Conservation (phyloP, 768 basidiomycete genomes). For the Tylopilus cervinicoccineus region DNA sequence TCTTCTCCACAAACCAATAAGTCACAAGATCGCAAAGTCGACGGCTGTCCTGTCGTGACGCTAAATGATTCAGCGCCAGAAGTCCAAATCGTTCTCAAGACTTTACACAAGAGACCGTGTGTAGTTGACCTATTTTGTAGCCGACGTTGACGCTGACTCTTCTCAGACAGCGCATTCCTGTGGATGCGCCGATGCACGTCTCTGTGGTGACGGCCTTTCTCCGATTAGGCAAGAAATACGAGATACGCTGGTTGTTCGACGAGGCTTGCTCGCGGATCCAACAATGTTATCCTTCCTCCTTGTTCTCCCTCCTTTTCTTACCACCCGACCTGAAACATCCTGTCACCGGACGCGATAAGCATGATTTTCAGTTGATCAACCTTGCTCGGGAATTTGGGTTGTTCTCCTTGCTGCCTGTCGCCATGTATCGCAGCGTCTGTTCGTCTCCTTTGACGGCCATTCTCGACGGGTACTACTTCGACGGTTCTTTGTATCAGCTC, state of each 20-base stretch:
- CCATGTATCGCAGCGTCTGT: conserved; percentile 23
- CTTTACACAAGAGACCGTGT: conserved; percentile 21
- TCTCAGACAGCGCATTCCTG: conserved; percentile 20
- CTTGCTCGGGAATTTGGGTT: conserved; percentile 21
- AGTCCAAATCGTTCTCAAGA: conserved; percentile 25
- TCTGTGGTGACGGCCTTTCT: conserved; percentile 22
- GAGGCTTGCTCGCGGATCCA: conserved; percentile 18
- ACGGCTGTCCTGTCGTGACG: conserved; percentile 23
- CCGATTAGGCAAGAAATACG: conserved; percentile 22
- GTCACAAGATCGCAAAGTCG: conserved; percentile 13
- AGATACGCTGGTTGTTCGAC: conserved; percentile 12
- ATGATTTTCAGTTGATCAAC: conserved; percentile 25
- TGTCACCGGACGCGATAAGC: conserved; percentile 21
- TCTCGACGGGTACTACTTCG: conserved; percentile 23
- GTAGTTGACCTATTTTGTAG: conserved; percentile 6
- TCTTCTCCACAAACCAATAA: conserved; percentile 7
- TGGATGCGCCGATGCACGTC: conserved; percentile 17
- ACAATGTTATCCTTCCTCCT: conserved; percentile 22
- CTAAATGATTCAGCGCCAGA: conserved; percentile 18
- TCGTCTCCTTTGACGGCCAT: conserved; percentile 17
- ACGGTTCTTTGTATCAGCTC: conserved; percentile 15
- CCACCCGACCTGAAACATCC: conserved; percentile 19
- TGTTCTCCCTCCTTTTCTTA: conserved; percentile 23
- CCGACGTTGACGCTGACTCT: conserved; percentile 4
- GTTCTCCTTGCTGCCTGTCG: conserved; percentile 21